phyloP scores from a whole-genome alignment of 352 stramenopile species.

The Phytophthora podocarpi region DNA sequence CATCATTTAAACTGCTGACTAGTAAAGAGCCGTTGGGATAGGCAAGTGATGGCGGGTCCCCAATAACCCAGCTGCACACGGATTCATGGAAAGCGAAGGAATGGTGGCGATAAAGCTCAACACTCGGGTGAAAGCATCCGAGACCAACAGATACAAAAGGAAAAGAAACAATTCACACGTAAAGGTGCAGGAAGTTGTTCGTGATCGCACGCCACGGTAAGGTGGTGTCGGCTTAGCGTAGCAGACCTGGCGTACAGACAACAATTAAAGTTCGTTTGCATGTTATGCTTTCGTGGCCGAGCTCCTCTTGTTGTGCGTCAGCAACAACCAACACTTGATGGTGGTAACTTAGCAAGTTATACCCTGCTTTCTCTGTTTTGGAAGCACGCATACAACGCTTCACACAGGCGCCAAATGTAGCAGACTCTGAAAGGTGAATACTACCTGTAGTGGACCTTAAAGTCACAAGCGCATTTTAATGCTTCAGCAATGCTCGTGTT shows the following conservation, averaged over 20 bases:
- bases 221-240: constrained; percentile 10
- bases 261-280: constrained; percentile 26
- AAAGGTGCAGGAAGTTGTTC: constrained; percentile 25
- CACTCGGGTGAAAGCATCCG: constrained; percentile 6
- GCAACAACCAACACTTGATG: too few species aligned
- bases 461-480: too few species aligned
- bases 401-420: too few species aligned
- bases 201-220: background rate
- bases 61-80: background rate
- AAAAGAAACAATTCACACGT: constrained; percentile 26
- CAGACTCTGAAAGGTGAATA: too few species aligned
- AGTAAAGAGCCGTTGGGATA: background rate
- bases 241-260: constrained; percentile 18
- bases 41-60: constrained; percentile 12
- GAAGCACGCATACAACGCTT: too few species aligned
- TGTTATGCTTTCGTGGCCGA: background rate
- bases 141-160: constrained; percentile 14
- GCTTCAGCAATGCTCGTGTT: too few species aligned
- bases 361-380: too few species aligned
- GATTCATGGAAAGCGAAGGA: background rate
- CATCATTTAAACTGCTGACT: constrained; percentile 52
- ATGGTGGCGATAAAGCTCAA: constrained; percentile 11
- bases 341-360: too few species aligned
- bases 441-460: too few species aligned
- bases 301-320: too few species aligned